Percentiles rank a stretch among this genome's conserved stretches.
phyloP scores from a whole-genome alignment of 116 monocot genomes.

The Zostera marina region DNA sequence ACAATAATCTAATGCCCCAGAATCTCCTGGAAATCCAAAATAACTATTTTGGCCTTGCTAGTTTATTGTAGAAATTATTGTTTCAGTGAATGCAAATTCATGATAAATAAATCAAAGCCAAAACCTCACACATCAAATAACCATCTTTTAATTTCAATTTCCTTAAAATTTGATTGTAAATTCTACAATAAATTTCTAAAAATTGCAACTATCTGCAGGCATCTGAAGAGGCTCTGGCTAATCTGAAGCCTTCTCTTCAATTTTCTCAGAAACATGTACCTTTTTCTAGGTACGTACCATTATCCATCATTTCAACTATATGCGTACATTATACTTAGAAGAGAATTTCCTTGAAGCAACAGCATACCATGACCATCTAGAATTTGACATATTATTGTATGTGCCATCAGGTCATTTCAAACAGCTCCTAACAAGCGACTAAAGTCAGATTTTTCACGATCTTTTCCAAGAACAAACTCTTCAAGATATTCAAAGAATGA shows the following conservation, averaged over 20 bases:
- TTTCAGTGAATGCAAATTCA: too few species aligned
- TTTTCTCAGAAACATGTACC: slow-evolving; percentile 25
- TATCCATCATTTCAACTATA: slow-evolving; percentile 4
- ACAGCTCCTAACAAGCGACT: slow-evolving; percentile 29
- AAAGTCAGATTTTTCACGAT: slow-evolving; percentile 28
- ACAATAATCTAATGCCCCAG: too few species aligned
- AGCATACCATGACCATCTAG: neutral
- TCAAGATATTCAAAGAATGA: slow-evolving; percentile 31
- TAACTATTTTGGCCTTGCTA: too few species aligned
- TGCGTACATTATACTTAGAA: neutral
- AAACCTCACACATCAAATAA: too few species aligned
- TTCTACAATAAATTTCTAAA: neutral
- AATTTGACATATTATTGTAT: neutral
- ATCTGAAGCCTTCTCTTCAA: slow-evolving; percentile 41
- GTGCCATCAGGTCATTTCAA: slow-evolving; percentile 18
- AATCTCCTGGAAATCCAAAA: too few species aligned
- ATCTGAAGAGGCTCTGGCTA: slow-evolving; percentile 62
- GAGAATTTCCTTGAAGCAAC: neutral
- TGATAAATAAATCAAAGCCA: too few species aligned
- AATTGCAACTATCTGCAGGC: slow-evolving; percentile 27
- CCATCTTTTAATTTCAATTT: too few species aligned
- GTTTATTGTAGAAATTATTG: too few species aligned
- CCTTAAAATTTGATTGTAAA: neutral
- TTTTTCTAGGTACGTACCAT: slow-evolving; percentile 29
- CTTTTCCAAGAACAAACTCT: slow-evolving; percentile 22